Percentiles rank a stretch among this genome's conserved stretches.
phyloP scores from a whole-genome alignment of 2,329 filamentous ascomycete genomes.

The Pseudogymnoascus sp. region DNA sequence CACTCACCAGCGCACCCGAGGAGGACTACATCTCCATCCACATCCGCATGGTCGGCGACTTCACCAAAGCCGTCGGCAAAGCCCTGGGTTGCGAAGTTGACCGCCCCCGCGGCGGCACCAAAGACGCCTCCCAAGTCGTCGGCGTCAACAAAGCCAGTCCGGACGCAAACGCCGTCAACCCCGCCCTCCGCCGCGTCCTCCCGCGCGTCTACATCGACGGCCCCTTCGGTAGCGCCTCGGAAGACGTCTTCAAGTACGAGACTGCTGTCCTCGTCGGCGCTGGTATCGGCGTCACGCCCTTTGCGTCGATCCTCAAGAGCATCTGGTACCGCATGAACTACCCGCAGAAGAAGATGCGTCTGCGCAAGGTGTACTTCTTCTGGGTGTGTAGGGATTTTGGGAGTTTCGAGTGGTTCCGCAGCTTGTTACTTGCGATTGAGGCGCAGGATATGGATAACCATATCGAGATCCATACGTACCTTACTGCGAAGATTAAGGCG shows the following conservation, averaged over 20 bases:
- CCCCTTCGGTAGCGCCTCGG: conserved; percentile 77
- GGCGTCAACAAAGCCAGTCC: conserved; percentile 53
- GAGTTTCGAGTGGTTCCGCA: conserved; percentile 85
- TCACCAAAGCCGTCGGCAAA: conserved; percentile 62
- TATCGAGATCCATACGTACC: conserved; percentile 84
- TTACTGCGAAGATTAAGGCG: conserved; percentile 78
- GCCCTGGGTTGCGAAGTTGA: conserved; percentile 71
- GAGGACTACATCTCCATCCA: conserved; percentile 88
- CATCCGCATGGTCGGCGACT: conserved; percentile 75
- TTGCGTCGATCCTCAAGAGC: conserved; percentile 79
- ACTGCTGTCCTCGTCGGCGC: conserved; percentile 71
- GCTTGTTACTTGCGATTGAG: conserved; percentile 74
- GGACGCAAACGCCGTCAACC: conserved; percentile 50
- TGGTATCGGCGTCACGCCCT: conserved; percentile 80
- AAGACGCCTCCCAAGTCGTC: conserved; percentile 58
- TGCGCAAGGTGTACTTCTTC: conserved; percentile 87
- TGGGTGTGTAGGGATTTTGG: conserved; percentile 86
- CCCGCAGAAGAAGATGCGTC: conserved; percentile 67
- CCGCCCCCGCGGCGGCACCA: conserved; percentile 41
- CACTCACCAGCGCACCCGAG: conserved; percentile 76
- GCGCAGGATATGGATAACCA: conserved; percentile 75
- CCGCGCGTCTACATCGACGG: conserved; percentile 78
- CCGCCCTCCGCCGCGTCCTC: conserved; percentile 63
- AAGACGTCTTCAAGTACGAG: conserved; percentile 87
- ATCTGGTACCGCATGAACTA: conserved; percentile 95